Conservation (phyloP, 2,329 filamentous ascomycete genomes). For the Alternaria ventricosa region DNA sequence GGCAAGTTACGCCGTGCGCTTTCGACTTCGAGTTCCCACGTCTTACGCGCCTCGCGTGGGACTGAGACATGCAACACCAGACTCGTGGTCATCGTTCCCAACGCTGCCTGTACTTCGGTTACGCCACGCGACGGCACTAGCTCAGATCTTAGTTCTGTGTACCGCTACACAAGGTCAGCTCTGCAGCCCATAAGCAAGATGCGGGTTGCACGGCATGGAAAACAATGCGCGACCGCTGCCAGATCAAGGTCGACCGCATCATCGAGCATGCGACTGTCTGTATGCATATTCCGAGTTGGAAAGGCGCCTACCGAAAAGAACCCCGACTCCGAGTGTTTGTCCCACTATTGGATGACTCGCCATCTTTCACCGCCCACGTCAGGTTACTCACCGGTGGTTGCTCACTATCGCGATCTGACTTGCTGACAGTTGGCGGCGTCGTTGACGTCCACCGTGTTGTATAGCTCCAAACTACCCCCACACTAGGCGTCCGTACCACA, state of each 20-base stretch:
- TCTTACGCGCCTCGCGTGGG: conserved; percentile 16
- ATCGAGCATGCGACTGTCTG: conserved; percentile 15
- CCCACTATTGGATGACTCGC: conserved; percentile 19
- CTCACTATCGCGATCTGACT: conserved; percentile 6
- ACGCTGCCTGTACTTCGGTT: conserved; percentile 12
- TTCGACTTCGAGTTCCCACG: conserved; percentile 6
- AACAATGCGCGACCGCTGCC: conserved; percentile 2
- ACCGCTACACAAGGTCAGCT: conserved; percentile 16
- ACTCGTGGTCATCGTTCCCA: conserved; percentile 12
- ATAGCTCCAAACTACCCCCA: conserved; percentile 2
- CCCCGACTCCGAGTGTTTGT: conserved; percentile 14
- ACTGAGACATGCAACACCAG: conserved; percentile 12
- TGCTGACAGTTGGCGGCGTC: conserved; percentile 5
- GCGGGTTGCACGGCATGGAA: conserved; percentile 13
- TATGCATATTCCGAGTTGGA: conserved; percentile 7
- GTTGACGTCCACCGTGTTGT: not conserved
- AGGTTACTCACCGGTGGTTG: conserved; percentile 3
- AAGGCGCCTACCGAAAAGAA: conserved; percentile 17
- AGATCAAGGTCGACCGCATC: conserved; percentile 12
- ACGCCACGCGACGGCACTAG: conserved; percentile 18
- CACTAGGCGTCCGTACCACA: conserved; percentile 3
- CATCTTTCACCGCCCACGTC: conserved; percentile 10
- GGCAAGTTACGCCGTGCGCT: conserved; percentile 6
- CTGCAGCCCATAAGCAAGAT: conserved; percentile 16
- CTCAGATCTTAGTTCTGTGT: conserved; percentile 17